These are phyloP conservation scores for Epichloe uncinata DNA, from an alignment of 2,329 filamentous ascomycete species.

Conservation along the genomic window DNA sequence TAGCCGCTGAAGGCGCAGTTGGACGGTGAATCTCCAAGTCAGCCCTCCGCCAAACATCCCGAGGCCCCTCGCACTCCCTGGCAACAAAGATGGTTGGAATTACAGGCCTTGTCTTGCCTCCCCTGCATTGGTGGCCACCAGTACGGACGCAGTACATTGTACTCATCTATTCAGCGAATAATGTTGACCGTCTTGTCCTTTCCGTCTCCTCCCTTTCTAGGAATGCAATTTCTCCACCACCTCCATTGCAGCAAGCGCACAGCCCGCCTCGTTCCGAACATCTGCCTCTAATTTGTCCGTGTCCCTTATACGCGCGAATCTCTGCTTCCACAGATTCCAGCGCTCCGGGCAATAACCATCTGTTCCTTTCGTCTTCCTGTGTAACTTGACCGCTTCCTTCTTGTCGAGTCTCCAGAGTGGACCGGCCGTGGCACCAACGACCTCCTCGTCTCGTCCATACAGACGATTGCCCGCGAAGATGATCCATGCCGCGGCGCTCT, in stretches of 20 bases:
- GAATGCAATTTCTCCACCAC: not conserved
- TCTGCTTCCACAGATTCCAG: constrained; percentile 11
- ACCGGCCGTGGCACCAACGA: constrained; percentile 7
- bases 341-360: constrained; percentile 7
- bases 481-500: constrained; percentile 6
- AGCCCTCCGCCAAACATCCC: no score
- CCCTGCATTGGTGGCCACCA: no score
- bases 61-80: no score
- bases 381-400: constrained; percentile 7
- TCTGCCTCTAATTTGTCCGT: constrained; percentile 2
- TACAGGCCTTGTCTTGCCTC: no score
- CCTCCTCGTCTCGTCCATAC: constrained; percentile 8
- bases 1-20: no score
- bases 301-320: constrained; percentile 7
- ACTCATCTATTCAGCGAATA: no score
- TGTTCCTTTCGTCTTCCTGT: constrained; percentile 8
- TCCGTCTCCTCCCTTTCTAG: not conserved
- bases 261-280: not conserved
- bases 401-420: constrained; percentile 10
- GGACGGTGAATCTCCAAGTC: no score
- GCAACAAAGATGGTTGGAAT: no score
- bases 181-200: no score
- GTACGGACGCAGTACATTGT: no score
- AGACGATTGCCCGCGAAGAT: constrained; percentile 3
- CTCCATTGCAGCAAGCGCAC: not conserved